Evolutionary conservation across 768 basidiomycete species (phyloP).

Genomic region (Guyanaporus albipodus): DNA sequence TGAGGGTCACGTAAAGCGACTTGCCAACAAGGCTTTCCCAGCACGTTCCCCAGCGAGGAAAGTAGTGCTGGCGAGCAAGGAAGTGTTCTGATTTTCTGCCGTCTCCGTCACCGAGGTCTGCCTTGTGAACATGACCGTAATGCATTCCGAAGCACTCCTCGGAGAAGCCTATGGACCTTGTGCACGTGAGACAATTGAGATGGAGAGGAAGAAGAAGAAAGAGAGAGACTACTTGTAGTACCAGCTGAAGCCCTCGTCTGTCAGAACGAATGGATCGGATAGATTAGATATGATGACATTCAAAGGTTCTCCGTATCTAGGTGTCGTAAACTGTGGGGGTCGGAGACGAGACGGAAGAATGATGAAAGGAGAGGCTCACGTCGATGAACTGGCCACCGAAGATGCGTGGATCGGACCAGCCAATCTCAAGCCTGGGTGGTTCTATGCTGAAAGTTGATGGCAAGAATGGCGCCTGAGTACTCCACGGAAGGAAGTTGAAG

Average conservation of each 20-base stretch:
- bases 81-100: conserved; percentile 64
- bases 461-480: conserved; percentile 8
- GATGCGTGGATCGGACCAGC: conserved; percentile 65
- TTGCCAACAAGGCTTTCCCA: conserved; percentile 78
- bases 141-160: conserved; percentile 81
- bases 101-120: conserved; percentile 81
- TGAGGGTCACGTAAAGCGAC: neutral
- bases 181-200: neutral
- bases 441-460: conserved; percentile 2
- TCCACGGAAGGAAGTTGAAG: conserved; percentile 1
- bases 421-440: conserved; percentile 26
- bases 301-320: conserved; percentile 70
- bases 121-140: conserved; percentile 68
- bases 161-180: conserved; percentile 76
- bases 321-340: conserved; percentile 55
- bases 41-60: conserved; percentile 78
- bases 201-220: neutral
- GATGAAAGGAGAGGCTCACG: conserved; percentile 40
- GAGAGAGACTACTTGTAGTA: conserved; percentile 55
- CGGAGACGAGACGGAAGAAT: neutral
- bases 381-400: conserved; percentile 75
- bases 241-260: conserved; percentile 61
- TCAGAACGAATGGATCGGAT: conserved; percentile 78
- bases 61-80: conserved; percentile 75
- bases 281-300: conserved; percentile 77